phyloP scores from a whole-genome alignment of 345 rosid species.

The Sonneratia caseolaris region DNA sequence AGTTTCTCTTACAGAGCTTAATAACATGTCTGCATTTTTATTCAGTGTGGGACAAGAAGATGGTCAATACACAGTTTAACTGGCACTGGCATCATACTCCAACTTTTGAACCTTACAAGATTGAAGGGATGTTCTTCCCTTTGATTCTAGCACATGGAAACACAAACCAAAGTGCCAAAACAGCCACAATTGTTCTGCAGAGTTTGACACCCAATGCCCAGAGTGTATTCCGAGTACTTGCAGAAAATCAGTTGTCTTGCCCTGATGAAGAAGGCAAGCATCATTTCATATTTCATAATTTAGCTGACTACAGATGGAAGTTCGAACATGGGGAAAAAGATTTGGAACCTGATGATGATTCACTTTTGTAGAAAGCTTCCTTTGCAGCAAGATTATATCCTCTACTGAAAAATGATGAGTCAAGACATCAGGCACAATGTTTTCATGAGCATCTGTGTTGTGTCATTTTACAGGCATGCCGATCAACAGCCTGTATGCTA shows the following conservation, averaged over 20 bases:
- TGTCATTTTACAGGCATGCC: constrained; percentile 51
- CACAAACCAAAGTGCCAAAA: constrained; percentile 63
- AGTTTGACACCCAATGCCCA: constrained; percentile 94
- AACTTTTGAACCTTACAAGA: constrained; percentile 71
- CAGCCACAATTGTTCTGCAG: constrained; percentile 80
- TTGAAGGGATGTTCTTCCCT: constrained; percentile 77
- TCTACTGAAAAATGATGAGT: not conserved
- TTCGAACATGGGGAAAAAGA: not conserved
- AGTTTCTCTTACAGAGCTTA: not conserved
- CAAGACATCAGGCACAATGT: not conserved
- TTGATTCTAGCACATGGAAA: constrained; percentile 67
- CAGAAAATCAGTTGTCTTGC: constrained; percentile 66
- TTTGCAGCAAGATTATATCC: not conserved
- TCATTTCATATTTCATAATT: not conserved
- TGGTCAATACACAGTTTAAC: constrained; percentile 81
- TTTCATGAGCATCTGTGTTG: not conserved
- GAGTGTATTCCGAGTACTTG: constrained; percentile 80
- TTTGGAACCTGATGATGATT: not conserved
- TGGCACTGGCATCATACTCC: constrained; percentile 93
- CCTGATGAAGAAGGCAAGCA: constrained; percentile 73
- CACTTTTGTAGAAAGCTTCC: not conserved
- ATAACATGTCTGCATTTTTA: not conserved
- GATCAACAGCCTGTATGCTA: constrained; percentile 45
- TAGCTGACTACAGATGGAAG: not conserved
- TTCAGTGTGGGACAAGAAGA: constrained; percentile 98